These are phyloP conservation scores for Phytophthora agathidicida DNA, from an alignment of 352 stramenopile species.

Conservation along the genomic window DNA sequence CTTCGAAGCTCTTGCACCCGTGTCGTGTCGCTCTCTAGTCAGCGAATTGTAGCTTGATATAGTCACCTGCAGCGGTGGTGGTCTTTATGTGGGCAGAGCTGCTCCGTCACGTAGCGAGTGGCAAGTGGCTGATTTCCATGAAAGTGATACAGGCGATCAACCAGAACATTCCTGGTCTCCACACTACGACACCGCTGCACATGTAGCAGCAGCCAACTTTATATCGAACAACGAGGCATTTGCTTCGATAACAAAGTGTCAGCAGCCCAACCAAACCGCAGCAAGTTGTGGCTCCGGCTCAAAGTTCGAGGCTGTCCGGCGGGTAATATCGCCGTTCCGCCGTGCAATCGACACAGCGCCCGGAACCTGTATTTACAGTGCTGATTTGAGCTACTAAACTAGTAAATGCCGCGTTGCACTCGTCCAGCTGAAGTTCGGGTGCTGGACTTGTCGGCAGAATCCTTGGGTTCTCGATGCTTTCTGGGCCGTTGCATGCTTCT, in stretches of 20 bases:
- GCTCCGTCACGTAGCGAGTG: neutral
- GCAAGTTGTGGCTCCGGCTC: conserved; percentile 13
- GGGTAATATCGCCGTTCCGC: conserved; percentile 2
- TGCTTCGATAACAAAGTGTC: too few species aligned
- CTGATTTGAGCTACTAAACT: conserved; percentile 12
- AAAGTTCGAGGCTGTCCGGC: neutral
- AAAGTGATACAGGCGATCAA: conserved; percentile 9
- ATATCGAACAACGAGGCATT: conserved; percentile 35
- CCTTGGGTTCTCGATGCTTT: too few species aligned
- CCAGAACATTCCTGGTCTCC: conserved; percentile 27
- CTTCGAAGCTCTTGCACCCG: conserved; percentile 16
- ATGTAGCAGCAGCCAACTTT: conserved; percentile 32
- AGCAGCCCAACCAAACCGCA: conserved; percentile 3
- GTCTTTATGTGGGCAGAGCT: conserved; percentile 21
- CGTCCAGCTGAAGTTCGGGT: conserved; percentile 1
- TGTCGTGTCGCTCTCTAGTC: conserved; percentile 4
- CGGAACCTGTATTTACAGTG: too few species aligned
- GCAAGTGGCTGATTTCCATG: conserved; percentile 12
- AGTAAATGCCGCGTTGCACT: neutral
- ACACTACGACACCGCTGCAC: conserved; percentile 15
- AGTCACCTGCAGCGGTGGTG: neutral
- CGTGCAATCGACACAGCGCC: neutral
- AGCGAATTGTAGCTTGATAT: neutral
- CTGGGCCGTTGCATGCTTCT: too few species aligned
- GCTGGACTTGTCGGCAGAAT: too few species aligned